Conservation (phyloP, 2,329 filamentous ascomycete species). For the Phaeosphaeriaceae sp. region DNA sequence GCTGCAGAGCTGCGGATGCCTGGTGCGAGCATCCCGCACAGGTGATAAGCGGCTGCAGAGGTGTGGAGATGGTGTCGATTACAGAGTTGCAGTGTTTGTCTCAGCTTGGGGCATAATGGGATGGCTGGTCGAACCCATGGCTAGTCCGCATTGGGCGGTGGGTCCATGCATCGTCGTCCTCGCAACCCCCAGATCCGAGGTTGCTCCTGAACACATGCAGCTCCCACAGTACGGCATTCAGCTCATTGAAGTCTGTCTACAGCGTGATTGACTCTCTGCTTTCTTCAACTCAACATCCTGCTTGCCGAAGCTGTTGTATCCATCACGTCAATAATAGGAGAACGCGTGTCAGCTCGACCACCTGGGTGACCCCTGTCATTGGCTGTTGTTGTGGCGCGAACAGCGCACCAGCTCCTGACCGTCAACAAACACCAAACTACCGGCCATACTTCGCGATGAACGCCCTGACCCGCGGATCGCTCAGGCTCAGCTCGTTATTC, state of each 20-base stretch:
- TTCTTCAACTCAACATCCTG: not conserved
- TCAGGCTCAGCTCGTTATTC: constrained; percentile 37
- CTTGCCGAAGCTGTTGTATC: not conserved
- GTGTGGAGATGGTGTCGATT: constrained; percentile 16
- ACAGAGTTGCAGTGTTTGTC: constrained; percentile 3
- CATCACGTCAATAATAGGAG: not conserved
- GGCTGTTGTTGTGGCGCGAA: not conserved
- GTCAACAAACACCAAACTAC: constrained; percentile 12
- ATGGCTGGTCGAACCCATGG: constrained; percentile 14
- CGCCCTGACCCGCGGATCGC: constrained; percentile 37
- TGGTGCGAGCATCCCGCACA: constrained; percentile 44
- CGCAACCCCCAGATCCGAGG: not conserved
- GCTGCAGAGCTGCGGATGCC: constrained; percentile 36
- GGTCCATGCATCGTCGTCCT: not conserved
- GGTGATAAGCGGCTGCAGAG: constrained; percentile 23
- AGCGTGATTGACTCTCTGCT: not conserved
- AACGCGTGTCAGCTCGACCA: constrained; percentile 9
- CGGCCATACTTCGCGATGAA: constrained; percentile 43
- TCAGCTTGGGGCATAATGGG: not conserved
- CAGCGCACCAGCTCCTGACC: constrained; percentile 2
- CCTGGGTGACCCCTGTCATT: constrained; percentile 22
- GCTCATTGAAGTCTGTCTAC: not conserved
- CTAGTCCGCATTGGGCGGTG: not conserved
- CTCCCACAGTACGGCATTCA: not conserved
- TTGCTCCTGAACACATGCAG: not conserved